phyloP scores from a whole-genome alignment of 1,284 basidiomycete genomes.

The Naganishia cerealis region DNA sequence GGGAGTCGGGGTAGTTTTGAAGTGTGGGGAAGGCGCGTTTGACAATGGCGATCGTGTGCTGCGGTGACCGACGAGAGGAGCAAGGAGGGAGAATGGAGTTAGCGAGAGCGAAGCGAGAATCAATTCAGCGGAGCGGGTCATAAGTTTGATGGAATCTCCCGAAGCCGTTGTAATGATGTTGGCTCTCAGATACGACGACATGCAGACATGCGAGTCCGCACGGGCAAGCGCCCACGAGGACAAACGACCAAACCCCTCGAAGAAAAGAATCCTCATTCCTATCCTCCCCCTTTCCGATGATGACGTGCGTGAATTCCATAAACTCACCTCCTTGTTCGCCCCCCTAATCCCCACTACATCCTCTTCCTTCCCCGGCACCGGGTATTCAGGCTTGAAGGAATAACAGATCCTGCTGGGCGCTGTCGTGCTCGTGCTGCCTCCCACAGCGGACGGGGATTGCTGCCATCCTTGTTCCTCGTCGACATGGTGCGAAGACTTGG shows the following conservation, averaged over 20 bases:
- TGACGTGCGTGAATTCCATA: neutral
- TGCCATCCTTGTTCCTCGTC: neutral
- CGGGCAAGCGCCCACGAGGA: no score
- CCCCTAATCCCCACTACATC: slow-evolving; percentile 22
- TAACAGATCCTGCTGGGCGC: slow-evolving; percentile 22
- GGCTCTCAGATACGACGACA: no score
- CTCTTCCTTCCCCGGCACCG: slow-evolving; percentile 23
- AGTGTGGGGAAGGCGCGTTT: slow-evolving; percentile 26
- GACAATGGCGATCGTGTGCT: slow-evolving; percentile 27
- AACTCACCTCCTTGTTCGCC: slow-evolving; percentile 19
- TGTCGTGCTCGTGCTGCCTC: neutral
- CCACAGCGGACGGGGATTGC: neutral
- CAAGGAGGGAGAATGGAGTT: no score
- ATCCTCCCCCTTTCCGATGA: no score
- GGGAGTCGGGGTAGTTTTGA: slow-evolving; percentile 5
- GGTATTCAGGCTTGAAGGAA: slow-evolving; percentile 27
- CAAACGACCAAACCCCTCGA: no score
- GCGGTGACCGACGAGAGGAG: neutral
- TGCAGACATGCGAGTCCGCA: no score
- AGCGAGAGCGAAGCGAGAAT: no score
- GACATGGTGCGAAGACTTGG: slow-evolving; percentile 16
- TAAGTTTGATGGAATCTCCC: no score
- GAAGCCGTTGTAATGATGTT: no score
- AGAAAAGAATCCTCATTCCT: no score
- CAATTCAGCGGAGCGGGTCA: no score